Evolutionary conservation across 2,329 filamentous ascomycete genomes (phyloP).

Genomic region (Sarocladium brachiariae): DNA sequence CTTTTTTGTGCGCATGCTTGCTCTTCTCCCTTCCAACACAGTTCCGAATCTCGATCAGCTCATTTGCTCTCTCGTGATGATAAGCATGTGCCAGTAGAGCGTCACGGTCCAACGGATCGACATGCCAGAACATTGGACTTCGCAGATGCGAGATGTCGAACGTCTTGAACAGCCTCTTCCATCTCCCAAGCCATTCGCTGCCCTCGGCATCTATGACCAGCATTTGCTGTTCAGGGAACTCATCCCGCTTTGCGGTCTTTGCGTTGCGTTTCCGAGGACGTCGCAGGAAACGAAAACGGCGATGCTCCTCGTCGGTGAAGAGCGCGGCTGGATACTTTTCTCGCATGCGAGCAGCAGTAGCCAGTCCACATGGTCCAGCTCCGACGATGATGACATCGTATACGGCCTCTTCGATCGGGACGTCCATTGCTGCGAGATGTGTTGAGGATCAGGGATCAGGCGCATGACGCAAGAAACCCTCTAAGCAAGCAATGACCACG

Average conservation of each 20-base stretch:
- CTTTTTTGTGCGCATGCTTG: slow-evolving; percentile 66
- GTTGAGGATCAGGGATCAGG: background rate
- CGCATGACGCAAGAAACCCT: no score
- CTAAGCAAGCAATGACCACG: no score
- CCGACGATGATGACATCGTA: slow-evolving; percentile 68
- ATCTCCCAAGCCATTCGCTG: slow-evolving; percentile 60
- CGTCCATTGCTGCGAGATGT: background rate
- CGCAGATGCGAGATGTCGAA: slow-evolving; percentile 66
- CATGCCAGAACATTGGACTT: slow-evolving; percentile 78
- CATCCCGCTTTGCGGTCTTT: background rate
- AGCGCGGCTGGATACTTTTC: slow-evolving; percentile 70
- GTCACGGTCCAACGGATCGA: slow-evolving; percentile 70
- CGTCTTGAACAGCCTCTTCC: slow-evolving; percentile 61
- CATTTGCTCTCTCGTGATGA: slow-evolving; percentile 49
- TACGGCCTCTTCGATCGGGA: slow-evolving; percentile 25
- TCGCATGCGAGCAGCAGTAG: slow-evolving; percentile 62
- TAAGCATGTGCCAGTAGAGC: slow-evolving; percentile 64
- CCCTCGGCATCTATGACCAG: slow-evolving; percentile 62
- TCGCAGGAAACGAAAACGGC: slow-evolving; percentile 71
- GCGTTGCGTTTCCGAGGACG: slow-evolving; percentile 38
- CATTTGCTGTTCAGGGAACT: slow-evolving; percentile 32
- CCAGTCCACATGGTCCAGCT: slow-evolving; percentile 68
- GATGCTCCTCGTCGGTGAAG: slow-evolving; percentile 78
- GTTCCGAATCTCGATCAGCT: slow-evolving; percentile 63
- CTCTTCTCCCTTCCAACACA: slow-evolving; percentile 75